A percentile compares a stretch with the other conserved stretches of the same genome.
phyloP scores from a whole-genome alignment of 1,284 basidiomycete genomes.

The Stygiomarasmius scandens region DNA sequence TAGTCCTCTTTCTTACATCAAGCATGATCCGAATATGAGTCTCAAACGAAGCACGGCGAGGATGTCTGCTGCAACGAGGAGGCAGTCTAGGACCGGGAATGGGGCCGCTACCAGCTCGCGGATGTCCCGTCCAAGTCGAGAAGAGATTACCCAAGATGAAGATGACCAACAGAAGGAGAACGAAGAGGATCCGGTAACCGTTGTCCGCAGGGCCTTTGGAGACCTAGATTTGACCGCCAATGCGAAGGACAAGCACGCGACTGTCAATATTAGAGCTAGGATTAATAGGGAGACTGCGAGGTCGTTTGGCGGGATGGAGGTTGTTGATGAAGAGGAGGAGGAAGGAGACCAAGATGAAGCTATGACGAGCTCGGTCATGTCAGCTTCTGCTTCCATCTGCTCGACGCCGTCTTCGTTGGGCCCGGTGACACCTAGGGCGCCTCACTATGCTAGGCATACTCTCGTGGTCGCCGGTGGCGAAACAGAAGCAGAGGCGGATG shows the following conservation, averaged over 20 bases:
- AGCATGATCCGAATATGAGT: slow-evolving; percentile 6
- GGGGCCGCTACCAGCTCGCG: not conserved
- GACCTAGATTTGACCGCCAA: slow-evolving; percentile 6
- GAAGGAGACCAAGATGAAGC: not conserved
- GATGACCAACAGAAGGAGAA: too few species aligned
- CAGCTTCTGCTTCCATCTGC: not conserved
- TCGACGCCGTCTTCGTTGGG: slow-evolving; percentile 2
- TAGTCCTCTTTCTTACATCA: not conserved
- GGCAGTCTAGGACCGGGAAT: not conserved
- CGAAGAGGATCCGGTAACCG: slow-evolving; percentile 9
- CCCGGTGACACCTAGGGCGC: slow-evolving; percentile 4
- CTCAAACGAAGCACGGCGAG: not conserved
- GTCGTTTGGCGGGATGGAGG: slow-evolving; percentile 14
- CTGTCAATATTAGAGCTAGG: slow-evolving; percentile 3
- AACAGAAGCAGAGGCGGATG: not conserved
- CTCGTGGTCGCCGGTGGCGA: not conserved
- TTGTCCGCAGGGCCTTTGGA: slow-evolving; percentile 11
- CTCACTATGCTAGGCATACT: not conserved
- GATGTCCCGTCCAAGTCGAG: too few species aligned
- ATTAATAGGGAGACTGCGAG: slow-evolving; percentile 9
- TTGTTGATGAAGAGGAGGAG: slow-evolving; percentile 14
- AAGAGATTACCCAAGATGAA: too few species aligned
- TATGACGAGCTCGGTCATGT: not conserved
- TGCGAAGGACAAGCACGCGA: slow-evolving; percentile 1
- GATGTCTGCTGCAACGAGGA: not conserved